Evolutionary conservation across 176 grass and related monocot genomes (phyloP).

Genomic region (Carex scoparia): DNA sequence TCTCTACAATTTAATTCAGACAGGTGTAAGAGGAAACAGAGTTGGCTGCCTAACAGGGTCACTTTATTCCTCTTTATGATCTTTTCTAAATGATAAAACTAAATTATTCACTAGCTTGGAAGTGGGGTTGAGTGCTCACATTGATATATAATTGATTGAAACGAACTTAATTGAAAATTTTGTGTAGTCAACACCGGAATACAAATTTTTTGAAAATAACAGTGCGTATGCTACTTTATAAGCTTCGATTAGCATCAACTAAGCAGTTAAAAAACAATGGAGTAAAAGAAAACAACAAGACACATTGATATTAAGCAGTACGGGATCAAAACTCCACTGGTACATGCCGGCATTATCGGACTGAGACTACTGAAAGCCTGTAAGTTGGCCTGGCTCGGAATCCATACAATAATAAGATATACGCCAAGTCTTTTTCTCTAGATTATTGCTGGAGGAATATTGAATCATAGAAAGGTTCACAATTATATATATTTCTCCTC

Average conservation of each 20-base stretch:
- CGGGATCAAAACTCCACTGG: neutral
- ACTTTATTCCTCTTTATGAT: constrained; percentile 15
- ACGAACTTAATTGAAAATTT: neutral
- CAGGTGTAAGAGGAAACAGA: neutral
- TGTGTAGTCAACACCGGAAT: no score
- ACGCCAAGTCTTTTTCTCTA: neutral
- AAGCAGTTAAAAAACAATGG: neutral
- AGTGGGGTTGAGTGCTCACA: neutral
- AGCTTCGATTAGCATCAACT: neutral
- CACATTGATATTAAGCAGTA: neutral
- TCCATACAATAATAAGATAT: neutral
- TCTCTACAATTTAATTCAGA: neutral
- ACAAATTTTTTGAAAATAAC: neutral
- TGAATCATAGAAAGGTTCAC: constrained; percentile 30
- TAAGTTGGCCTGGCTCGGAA: neutral
- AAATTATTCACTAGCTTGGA: neutral
- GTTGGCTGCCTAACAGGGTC: neutral
- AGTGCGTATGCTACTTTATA: neutral
- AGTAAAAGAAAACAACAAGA: neutral
- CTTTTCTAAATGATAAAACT: neutral
- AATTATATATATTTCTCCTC: constrained; percentile 3
- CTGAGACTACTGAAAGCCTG: neutral
- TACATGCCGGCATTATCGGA: neutral
- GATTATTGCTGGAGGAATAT: constrained; percentile 9
- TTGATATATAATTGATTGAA: neutral